phyloP scores from a whole-genome alignment of 306 rosid genomes.

The Datisca glomerata region DNA sequence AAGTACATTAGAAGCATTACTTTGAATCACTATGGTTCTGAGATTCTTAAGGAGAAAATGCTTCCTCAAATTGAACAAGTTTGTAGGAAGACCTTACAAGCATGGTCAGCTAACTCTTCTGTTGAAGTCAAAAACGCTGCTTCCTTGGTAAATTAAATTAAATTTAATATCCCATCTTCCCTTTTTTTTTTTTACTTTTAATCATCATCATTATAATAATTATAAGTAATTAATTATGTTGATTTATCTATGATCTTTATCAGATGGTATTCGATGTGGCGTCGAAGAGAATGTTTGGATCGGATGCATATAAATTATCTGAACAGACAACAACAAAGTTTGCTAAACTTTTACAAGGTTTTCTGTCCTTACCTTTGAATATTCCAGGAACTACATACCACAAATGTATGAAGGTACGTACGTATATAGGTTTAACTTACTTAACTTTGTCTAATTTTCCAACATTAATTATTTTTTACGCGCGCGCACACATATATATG shows the following conservation, averaged over 20 bases:
- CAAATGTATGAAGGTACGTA: slow-evolving; percentile 3
- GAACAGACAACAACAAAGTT: background rate
- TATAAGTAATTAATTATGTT: background rate
- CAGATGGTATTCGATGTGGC: slow-evolving; percentile 10
- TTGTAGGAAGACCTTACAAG: background rate
- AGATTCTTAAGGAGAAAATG: slow-evolving; percentile 1
- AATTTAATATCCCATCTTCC: no score
- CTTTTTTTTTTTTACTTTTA: no score
- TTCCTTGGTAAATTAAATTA: slow-evolving; percentile 7
- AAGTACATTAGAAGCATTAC: slow-evolving; percentile 10
- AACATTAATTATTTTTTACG: no score
- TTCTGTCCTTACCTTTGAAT: slow-evolving; percentile 5
- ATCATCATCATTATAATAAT: background rate
- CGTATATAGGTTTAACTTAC: no score
- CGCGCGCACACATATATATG: background rate
- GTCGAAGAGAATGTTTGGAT: background rate
- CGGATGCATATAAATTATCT: slow-evolving; percentile 1
- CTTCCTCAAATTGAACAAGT: slow-evolving; percentile 12
- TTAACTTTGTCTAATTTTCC: no score
- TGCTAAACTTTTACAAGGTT: slow-evolving; percentile 6
- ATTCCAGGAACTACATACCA: slow-evolving; percentile 4
- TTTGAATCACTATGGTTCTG: slow-evolving; percentile 4
- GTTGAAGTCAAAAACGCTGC: slow-evolving; percentile 9
- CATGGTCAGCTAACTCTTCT: slow-evolving; percentile 3
- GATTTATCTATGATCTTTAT: background rate